Percentiles rank a stretch among this genome's conserved stretches.
Evolutionary conservation across 2,329 filamentous ascomycete genomes (phyloP).

Genomic region (Ambrosiella xylebori): DNA sequence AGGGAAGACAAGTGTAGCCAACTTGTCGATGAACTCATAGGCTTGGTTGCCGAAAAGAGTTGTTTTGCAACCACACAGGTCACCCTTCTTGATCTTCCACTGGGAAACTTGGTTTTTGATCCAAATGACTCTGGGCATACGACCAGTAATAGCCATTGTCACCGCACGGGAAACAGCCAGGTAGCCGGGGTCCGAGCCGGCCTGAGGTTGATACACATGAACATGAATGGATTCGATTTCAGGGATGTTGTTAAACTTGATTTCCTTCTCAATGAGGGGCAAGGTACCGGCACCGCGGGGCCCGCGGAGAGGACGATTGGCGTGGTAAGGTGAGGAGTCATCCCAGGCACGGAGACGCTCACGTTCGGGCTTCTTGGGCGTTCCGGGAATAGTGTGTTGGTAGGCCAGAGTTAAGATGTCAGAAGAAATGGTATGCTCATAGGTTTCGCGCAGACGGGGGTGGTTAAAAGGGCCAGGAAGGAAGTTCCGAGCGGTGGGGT

Average conservation of each 20-base stretch:
- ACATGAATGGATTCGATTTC: constrained; percentile 66
- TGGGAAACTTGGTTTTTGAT: constrained; percentile 53
- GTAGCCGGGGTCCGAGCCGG: constrained; percentile 52
- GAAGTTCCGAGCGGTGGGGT: constrained; percentile 76
- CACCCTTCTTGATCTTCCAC: constrained; percentile 57
- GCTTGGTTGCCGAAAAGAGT: constrained; percentile 65
- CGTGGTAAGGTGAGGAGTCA: constrained; percentile 82
- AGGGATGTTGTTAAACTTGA: constrained; percentile 74
- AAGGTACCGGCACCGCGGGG: constrained; percentile 61
- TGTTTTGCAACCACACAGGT: constrained; percentile 58
- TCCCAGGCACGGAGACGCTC: constrained; percentile 73
- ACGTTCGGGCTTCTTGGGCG: constrained; percentile 30
- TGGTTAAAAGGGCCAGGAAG: constrained; percentile 79
- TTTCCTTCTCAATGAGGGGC: constrained; percentile 51
- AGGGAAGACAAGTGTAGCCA: constrained; percentile 77
- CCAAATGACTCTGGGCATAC: constrained; percentile 51
- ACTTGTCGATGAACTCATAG: constrained; percentile 79
- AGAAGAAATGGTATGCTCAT: constrained; percentile 65
- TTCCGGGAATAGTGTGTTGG: constrained; percentile 67
- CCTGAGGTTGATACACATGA: constrained; percentile 55
- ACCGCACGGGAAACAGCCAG: constrained; percentile 72
- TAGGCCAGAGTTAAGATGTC: constrained; percentile 85
- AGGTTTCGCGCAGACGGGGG: constrained; percentile 78
- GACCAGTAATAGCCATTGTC: constrained; percentile 70
- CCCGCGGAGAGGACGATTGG: constrained; percentile 69